These are phyloP conservation scores for Vigna reflexopilosa DNA, from an alignment of 306 rosid genomes.

Conservation along the genomic window DNA sequence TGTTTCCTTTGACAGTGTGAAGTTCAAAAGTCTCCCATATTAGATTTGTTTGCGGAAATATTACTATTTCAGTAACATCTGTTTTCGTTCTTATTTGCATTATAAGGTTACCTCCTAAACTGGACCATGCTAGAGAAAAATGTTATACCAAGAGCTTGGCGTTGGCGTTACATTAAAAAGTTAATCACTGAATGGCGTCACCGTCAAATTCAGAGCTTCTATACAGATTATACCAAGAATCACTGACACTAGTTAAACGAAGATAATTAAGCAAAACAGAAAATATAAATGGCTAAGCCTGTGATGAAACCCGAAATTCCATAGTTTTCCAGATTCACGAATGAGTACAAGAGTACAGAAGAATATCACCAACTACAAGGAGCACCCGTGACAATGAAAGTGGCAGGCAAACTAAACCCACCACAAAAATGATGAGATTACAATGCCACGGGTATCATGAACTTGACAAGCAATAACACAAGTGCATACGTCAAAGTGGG, in stretches of 20 bases:
- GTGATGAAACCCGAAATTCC: slow-evolving; percentile 35
- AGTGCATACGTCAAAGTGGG: slow-evolving; percentile 52
- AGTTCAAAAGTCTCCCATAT: neutral
- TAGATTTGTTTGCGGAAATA: neutral
- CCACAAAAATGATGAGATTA: slow-evolving; percentile 53
- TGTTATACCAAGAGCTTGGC: too few species aligned
- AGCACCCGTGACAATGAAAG: slow-evolving; percentile 32
- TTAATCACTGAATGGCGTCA: neutral
- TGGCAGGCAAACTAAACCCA: slow-evolving; percentile 42
- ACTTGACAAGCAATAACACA: slow-evolving; percentile 54
- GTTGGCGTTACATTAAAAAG: too few species aligned
- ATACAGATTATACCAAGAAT: slow-evolving; percentile 39
- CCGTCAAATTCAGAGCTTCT: slow-evolving; percentile 26
- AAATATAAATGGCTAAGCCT: slow-evolving; percentile 32
- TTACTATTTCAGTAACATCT: neutral
- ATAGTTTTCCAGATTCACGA: slow-evolving; percentile 49
- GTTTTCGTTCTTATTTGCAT: too few species aligned
- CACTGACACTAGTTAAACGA: slow-evolving; percentile 27
- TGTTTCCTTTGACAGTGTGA: neutral
- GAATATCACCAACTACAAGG: slow-evolving; percentile 48
- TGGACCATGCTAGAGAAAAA: too few species aligned
- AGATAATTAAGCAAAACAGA: slow-evolving; percentile 27
- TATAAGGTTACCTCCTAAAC: too few species aligned
- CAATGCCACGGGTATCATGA: slow-evolving; percentile 52
- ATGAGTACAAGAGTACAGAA: slow-evolving; percentile 51